These are phyloP conservation scores for Microsporum ferrugineum DNA, from an alignment of 2,329 filamentous ascomycete species.

Conservation along the genomic window DNA sequence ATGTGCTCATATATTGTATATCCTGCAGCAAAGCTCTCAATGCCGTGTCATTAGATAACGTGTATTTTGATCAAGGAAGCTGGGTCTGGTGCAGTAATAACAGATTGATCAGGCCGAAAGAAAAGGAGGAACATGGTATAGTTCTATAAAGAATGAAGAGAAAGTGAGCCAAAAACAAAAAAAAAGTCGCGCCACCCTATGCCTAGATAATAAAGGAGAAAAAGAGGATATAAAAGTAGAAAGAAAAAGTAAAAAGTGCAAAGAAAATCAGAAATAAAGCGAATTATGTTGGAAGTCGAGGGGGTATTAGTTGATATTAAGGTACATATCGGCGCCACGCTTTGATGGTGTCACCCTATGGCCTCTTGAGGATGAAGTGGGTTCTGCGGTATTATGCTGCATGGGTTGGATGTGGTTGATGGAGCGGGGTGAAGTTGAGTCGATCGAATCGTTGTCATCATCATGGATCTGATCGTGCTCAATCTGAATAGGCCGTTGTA, in stretches of 20 bases:
- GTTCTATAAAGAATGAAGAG: conserved; percentile 1
- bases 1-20: not conserved
- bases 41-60: not conserved
- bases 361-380: not conserved
- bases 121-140: not conserved
- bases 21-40: not conserved
- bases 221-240: not conserved
- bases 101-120: not conserved
- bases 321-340: not conserved
- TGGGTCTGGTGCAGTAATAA: not conserved
- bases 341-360: conserved; percentile 4
- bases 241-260: not conserved
- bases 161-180: not conserved
- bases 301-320: not conserved
- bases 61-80: not conserved
- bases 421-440: not conserved
- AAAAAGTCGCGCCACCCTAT: not conserved
- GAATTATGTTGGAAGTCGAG: not conserved
- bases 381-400: not conserved
- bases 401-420: not conserved
- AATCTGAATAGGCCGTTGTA: not conserved
- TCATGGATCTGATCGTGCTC: not conserved
- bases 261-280: not conserved
- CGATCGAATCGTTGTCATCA: not conserved
- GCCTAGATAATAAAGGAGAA: not conserved